Conservation (phyloP, 768 basidiomycete genomes). For the Nidula microcarpa region DNA sequence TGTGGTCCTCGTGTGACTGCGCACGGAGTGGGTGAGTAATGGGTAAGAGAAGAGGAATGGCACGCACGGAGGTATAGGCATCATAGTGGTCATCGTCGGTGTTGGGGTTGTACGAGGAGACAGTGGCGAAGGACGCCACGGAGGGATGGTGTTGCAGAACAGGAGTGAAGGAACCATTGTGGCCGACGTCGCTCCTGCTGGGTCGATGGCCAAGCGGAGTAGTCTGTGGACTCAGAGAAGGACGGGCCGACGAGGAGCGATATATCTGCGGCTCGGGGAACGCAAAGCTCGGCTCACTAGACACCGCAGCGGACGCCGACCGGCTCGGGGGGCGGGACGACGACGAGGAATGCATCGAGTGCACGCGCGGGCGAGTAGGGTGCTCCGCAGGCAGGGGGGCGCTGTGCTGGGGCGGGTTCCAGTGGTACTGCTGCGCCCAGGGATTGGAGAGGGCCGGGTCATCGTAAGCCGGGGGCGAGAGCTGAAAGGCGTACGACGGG, state of each 20-base stretch:
- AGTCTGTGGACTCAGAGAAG: conserved; percentile 15
- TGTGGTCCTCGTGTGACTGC: conserved; percentile 12
- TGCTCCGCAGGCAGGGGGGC: conserved; percentile 3
- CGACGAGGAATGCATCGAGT: conserved; percentile 24
- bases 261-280: conserved; percentile 55
- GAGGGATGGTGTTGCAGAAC: conserved; percentile 27
- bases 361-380: conserved; percentile 23
- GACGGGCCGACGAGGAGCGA: conserved; percentile 36
- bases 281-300: conserved; percentile 19
- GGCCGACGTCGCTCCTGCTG: conserved; percentile 34
- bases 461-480: background rate
- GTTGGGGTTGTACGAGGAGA: conserved; percentile 32
- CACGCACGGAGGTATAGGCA: no score
- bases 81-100: conserved; percentile 31
- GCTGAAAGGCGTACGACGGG: conserved; percentile 8
- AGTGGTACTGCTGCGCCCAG: no score
- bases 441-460: no score
- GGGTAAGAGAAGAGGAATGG: no score
- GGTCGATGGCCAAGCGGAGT: conserved; percentile 25
- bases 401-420: conserved; percentile 1
- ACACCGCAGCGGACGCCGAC: conserved; percentile 29
- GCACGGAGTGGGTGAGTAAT: conserved; percentile 1
- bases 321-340: conserved; percentile 25
- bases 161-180: conserved; percentile 7
- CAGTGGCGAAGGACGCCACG: conserved; percentile 24